phyloP scores from a whole-genome alignment of 2,329 filamentous ascomycete species.

The Sporothrix schenckii region DNA sequence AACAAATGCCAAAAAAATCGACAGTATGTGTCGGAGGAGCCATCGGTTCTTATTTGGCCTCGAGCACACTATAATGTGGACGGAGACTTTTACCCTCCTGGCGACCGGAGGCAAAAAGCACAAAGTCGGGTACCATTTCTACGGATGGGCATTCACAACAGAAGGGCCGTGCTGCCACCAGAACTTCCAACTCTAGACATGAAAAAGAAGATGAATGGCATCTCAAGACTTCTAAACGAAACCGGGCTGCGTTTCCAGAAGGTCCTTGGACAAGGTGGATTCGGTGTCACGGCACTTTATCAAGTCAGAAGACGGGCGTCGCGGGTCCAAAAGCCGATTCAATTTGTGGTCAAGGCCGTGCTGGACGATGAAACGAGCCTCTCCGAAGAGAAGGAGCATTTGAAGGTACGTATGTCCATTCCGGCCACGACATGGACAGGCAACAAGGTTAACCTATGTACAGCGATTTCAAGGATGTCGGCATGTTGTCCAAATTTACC shows the following conservation, averaged over 20 bases:
- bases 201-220: background rate
- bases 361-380: background rate
- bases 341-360: conserved; percentile 17
- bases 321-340: background rate
- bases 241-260: background rate
- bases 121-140: background rate
- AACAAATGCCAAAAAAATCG: background rate
- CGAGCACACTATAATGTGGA: background rate
- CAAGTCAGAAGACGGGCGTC: background rate
- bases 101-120: background rate
- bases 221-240: background rate
- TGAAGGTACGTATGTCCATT: background rate
- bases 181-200: background rate
- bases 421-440: background rate
- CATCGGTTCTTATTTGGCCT: background rate
- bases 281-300: conserved; percentile 15
- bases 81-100: background rate
- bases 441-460: background rate
- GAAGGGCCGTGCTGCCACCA: background rate
- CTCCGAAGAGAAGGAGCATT: background rate
- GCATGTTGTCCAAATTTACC: background rate
- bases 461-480: background rate
- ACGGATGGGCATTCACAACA: background rate
- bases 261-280: background rate
- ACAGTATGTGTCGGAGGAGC: too few species aligned